phyloP scores from a whole-genome alignment of 225 moss, liverwort and hornwort genomes.

The Ulota crispa region DNA sequence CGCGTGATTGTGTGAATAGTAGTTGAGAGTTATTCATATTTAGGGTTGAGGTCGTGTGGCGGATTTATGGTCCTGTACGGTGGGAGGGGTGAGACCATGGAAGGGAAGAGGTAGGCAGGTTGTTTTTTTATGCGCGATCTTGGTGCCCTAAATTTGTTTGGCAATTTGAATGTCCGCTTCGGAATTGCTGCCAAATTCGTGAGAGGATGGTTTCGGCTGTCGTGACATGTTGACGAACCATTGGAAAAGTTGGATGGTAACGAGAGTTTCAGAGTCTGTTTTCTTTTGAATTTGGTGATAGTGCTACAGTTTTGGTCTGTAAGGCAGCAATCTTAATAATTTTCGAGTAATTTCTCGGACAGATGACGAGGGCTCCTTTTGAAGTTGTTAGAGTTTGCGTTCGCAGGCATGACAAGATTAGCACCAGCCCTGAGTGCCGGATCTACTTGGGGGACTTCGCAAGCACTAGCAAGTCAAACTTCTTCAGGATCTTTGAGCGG shows the following conservation, averaged over 20 bases:
- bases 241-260: neutral
- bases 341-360: neutral
- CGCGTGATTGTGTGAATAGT: neutral
- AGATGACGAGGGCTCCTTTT: neutral
- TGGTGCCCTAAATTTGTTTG: slow-evolving; percentile 5
- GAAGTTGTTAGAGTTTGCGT: slow-evolving; percentile 23
- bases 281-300: neutral
- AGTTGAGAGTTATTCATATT: slow-evolving; percentile 1
- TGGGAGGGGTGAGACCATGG: neutral
- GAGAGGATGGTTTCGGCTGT: neutral
- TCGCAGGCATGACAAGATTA: slow-evolving; percentile 67
- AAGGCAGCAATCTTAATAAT: neutral
- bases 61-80: neutral
- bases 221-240: neutral
- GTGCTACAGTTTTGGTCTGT: slow-evolving; percentile 11
- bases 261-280: neutral
- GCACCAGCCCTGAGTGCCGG: slow-evolving; percentile 78
- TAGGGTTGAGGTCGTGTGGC: slow-evolving; percentile 28
- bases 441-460: slow-evolving; percentile 87
- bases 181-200: neutral
- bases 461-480: slow-evolving; percentile 49
- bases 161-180: neutral
- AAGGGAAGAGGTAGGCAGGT: neutral
- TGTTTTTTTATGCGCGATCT: neutral
- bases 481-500: slow-evolving; percentile 55